Evolutionary conservation across 164 flowering plant genomes (phyloP).

Genomic region (Chimonanthus praecox): DNA sequence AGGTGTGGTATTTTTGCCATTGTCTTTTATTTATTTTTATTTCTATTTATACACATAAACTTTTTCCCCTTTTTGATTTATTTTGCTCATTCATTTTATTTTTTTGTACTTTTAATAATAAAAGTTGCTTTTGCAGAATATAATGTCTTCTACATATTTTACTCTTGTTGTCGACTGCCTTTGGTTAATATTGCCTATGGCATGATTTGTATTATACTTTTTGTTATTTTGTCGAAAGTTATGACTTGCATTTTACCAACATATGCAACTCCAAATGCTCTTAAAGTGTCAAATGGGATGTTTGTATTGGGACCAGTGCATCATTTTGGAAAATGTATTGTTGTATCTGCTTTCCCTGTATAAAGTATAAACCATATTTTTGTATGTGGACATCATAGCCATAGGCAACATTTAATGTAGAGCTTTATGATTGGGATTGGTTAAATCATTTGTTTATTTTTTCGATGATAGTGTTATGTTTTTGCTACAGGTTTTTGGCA

Average conservation of each 20-base stretch:
- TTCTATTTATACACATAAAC: background rate
- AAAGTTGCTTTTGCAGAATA: background rate
- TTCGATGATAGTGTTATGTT: background rate
- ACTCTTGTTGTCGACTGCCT: background rate
- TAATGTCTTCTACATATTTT: background rate
- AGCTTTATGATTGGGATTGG: background rate
- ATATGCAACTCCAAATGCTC: background rate
- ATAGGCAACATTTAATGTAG: background rate
- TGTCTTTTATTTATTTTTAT: background rate
- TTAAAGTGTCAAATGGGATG: background rate
- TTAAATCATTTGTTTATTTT: background rate
- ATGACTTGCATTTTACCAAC: too few relatives aligned
- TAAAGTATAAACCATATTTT: background rate
- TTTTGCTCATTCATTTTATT: too few relatives aligned
- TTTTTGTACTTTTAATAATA: background rate
- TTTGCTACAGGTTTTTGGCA: conserved; percentile 71
- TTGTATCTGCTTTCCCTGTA: background rate
- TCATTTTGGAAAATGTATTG: background rate
- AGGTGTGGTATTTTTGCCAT: conserved; percentile 40
- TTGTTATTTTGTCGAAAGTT: too few relatives aligned
- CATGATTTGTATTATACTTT: too few relatives aligned
- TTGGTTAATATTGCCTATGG: background rate
- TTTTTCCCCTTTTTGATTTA: background rate
- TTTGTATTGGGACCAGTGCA: background rate
- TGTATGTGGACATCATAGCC: background rate